Base-by-base conservation (phyloP, 163 green algal genomes). In the Scenedesmus sp. region DNA sequence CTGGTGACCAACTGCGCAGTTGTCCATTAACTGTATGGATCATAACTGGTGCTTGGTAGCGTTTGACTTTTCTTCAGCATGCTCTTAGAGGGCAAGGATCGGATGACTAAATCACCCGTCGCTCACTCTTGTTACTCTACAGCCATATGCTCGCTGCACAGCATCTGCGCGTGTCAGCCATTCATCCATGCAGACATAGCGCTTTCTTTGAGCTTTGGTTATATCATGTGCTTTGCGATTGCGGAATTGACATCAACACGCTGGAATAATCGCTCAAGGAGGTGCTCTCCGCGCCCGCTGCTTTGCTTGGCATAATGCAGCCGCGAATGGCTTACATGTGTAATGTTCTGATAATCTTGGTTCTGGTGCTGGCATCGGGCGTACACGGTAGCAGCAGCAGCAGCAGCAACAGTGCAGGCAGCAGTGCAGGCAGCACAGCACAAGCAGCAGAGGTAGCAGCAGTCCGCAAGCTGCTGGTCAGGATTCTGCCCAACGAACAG, bases 381-480 rank as follows among this genome's bases (percentile, higher is more conserved):
- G 65, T 40, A 4, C 30, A 76, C 59, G 33, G 59, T 24, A 68
- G 53, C 24, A 18, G 59, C 59, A 72, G 59, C 59, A 76, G 65
- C 65, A 76, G 65, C 49, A 56, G 49, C 49, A 40, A 30, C 65
- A 76, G 30, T 30, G 40, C 56, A 68, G 56, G 65, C 65, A 76
- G 59, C 59, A 72, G 59, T 56, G 49, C 49, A 56, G 49, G 49
- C 15, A 56, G 49, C 49, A 20, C 49, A 56, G 13, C 49, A 56
- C 13, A 12, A 35, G 22, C 59, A 72, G 65, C 65, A 76, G 65
- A 26, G 40, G 65, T 9, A 76, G 40, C 65, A 76, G 65, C 65
- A 76, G 30, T 40, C 65, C 65, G 65, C 65, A 76, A 40, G n/a
- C 22, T 89, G 24, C 65, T 82, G 4, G 84, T 89, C 7, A 51